Evolutionary conservation across 768 basidiomycete species (phyloP).

Genomic region (Serpula lacrymans): DNA sequence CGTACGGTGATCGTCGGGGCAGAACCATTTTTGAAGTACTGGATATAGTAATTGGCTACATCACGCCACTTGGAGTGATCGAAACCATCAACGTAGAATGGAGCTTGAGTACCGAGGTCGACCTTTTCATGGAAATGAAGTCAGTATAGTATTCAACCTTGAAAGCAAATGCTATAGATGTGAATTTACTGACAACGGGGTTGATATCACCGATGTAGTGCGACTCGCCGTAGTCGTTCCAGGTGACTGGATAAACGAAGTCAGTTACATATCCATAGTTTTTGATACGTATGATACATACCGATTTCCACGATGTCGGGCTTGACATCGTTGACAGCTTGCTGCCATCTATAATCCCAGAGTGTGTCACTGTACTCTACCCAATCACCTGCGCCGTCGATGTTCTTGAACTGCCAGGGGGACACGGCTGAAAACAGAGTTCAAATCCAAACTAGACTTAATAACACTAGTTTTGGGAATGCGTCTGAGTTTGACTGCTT

Average conservation of each 20-base stretch:
- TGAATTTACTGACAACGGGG: conserved; percentile 8
- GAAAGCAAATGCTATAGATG: not conserved
- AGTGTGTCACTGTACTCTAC: conserved; percentile 21
- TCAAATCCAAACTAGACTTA: not conserved
- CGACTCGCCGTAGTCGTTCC: conserved; percentile 32
- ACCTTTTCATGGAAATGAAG: not conserved
- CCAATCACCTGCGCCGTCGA: conserved; percentile 15
- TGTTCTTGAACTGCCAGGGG: conserved; percentile 24
- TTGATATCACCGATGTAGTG: conserved; percentile 38
- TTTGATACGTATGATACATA: conserved; percentile 22
- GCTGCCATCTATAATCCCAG: conserved; percentile 26
- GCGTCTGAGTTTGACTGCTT: no score
- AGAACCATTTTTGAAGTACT: conserved; percentile 18
- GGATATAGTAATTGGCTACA: conserved; percentile 23
- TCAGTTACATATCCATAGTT: conserved; percentile 19
- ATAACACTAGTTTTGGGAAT: no score
- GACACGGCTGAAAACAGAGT: conserved; percentile 4
- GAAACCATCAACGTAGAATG: conserved; percentile 23
- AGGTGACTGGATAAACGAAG: conserved; percentile 16
- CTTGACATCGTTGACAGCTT: conserved; percentile 19
- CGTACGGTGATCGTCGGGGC: conserved; percentile 14
- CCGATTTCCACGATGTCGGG: conserved; percentile 25
- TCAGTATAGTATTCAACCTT: no score
- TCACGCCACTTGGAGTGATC: conserved; percentile 20
- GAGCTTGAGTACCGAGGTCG: conserved; percentile 17